Conservation (phyloP, 768 basidiomycete genomes). For the Boletus patriciae region DNA sequence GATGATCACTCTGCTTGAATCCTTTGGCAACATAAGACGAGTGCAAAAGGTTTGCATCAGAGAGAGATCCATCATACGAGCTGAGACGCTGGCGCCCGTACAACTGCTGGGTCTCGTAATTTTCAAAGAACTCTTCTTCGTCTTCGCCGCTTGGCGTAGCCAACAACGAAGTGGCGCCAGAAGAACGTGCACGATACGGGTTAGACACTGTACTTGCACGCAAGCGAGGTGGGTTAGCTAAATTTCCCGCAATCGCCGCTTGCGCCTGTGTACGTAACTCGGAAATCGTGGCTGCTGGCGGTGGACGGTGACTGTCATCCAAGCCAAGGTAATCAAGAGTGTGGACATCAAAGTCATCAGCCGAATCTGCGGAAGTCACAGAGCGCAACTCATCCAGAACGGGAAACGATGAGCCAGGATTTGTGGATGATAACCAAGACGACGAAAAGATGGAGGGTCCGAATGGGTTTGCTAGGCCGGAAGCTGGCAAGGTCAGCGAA, state of each 20-base stretch:
- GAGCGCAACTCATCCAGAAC: constrained; percentile 81
- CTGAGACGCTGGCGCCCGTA: constrained; percentile 59
- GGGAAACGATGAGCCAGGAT: constrained; percentile 57
- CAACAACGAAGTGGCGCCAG: constrained; percentile 59
- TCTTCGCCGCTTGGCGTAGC: constrained; percentile 63
- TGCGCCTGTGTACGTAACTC: constrained; percentile 89
- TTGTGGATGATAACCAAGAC: constrained; percentile 76
- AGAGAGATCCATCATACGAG: constrained; percentile 56
- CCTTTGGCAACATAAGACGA: constrained; percentile 67
- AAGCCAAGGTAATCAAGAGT: constrained; percentile 96
- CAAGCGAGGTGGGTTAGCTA: constrained; percentile 75
- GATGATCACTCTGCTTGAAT: constrained; percentile 73
- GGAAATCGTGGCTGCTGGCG: constrained; percentile 85
- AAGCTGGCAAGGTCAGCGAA: constrained; percentile 82
- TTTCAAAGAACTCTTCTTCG: constrained; percentile 75
- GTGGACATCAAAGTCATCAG: constrained; percentile 88
- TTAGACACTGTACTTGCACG: constrained; percentile 93
- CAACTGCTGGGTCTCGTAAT: constrained; percentile 43
- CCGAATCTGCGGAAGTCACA: constrained; percentile 73
- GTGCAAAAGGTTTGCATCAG: constrained; percentile 53
- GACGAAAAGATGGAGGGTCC: constrained; percentile 88
- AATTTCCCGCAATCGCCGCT: constrained; percentile 82
- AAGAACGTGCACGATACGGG: constrained; percentile 75
- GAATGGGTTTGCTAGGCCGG: constrained; percentile 78
- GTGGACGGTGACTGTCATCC: constrained; percentile 70